A percentile compares a stretch with the other conserved stretches of the same genome.
Evolutionary conservation across 1,284 basidiomycete genomes (phyloP).

Genomic region (Irpex sp.): DNA sequence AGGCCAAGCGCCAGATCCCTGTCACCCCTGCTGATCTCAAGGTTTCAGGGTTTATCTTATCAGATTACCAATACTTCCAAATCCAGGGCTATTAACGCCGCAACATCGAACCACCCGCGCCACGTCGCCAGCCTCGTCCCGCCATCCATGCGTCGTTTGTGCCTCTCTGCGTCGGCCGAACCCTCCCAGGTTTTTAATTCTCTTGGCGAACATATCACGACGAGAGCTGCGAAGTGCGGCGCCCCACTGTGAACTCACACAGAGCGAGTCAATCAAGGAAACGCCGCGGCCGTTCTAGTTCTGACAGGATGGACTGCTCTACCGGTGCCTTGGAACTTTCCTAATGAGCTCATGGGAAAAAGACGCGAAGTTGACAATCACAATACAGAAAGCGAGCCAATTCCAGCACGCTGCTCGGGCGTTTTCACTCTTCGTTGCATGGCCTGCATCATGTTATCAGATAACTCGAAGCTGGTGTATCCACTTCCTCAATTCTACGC

Average conservation of each 20-base stretch:
- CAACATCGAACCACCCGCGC: neutral
- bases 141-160: neutral
- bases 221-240: too few species aligned
- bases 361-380: neutral
- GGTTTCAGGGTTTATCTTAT: constrained; percentile 16
- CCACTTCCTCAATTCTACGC: neutral
- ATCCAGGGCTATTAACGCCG: neutral
- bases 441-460: neutral
- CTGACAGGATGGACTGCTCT: neutral
- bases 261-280: neutral
- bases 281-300: neutral
- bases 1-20: constrained; percentile 8
- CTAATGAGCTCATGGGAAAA: neutral
- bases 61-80: constrained; percentile 10
- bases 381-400: neutral
- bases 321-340: neutral
- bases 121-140: neutral
- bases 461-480: neutral
- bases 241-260: neutral
- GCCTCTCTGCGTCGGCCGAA: neutral
- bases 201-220: neutral
- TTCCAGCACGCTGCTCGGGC: neutral
- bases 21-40: constrained; percentile 2
- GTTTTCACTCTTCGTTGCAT: neutral
- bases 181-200: neutral